Evolutionary conservation across 805 yeast species (phyloP), one percentile per base, ranked within the genome.

Genomic region (Kregervanrija pseudodelftensis): DNA sequence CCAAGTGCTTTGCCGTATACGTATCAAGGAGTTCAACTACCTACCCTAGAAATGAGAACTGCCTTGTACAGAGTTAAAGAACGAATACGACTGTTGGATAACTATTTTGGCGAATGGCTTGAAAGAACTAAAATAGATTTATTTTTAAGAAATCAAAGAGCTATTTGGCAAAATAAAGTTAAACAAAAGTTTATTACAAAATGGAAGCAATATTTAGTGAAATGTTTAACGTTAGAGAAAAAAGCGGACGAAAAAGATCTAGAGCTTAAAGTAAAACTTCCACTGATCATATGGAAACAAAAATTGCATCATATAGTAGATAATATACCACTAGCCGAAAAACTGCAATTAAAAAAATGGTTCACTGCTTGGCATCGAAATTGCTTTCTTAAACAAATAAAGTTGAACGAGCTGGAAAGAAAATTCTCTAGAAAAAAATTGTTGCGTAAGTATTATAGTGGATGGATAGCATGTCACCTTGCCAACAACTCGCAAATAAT

Each of bases 1-100:
- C 63, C 63, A 4, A 57, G 57, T 17, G 53, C 61, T 1, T 54
- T 51, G 40, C 51, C 53, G 1, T 52, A 53, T 31, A 7, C 36
- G 0, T 52, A 44, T 22, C 48, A 48, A 11, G 56, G 54, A 3
- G 37, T 39, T 2, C 15, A 34, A 2, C 38, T 54, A 2, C 64
- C 66, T 0, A 52, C 58, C 2, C 45, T 53, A 3, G 52, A 52
- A 28, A 59, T 60, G 63, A 48, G 65, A 15, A 52, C 49, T 46
- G 61, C 64, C 7, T 32, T 60, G 16, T 49, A 51, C 16, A n/a
- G 36, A 14, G 49, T 50, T 7, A 56, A 54, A 36, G 49, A 44
- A 13, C 48, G 39, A 8, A 45, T 50, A 8, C 48, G 57, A n/a
- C 22, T 57, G 14, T 51, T 52, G 37, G 51, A 53, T 37, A 49